phyloP scores from a whole-genome alignment of 371 early-diverging fungal species.

The Blakeslea trispora region DNA sequence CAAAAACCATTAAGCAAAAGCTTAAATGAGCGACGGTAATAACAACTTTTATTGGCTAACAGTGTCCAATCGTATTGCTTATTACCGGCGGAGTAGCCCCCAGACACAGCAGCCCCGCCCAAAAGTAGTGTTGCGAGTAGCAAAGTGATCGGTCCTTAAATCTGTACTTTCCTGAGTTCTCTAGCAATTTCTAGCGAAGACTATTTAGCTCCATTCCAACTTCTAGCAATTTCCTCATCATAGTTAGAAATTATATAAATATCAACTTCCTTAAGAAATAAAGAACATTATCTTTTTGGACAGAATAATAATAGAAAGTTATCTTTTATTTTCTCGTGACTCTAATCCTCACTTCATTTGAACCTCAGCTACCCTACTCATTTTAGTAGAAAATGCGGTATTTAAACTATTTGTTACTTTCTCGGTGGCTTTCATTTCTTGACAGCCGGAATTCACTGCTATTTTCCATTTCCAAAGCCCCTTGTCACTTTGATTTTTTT shows the following conservation, averaged over 20 bases:
- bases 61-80: no score
- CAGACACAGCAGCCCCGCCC: no score
- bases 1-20: no score
- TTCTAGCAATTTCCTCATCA: background rate
- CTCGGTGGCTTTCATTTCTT: no score
- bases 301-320: conserved; percentile 1
- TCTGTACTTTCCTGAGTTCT: background rate
- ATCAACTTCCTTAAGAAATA: background rate
- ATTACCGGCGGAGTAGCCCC: no score
- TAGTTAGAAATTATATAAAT: background rate
- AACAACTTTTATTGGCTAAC: no score
- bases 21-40: no score
- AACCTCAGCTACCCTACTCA: background rate
- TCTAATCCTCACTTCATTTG: background rate
- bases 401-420: no score
- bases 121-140: background rate
- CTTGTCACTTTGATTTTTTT: conserved; percentile 16
- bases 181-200: background rate
- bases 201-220: background rate
- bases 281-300: background rate
- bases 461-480: no score
- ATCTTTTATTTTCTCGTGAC: background rate
- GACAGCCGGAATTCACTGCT: no score
- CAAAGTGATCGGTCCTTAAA: conserved; percentile 1
- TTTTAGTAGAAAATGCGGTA: background rate